phyloP scores from a whole-genome alignment of 768 basidiomycete species.

The Suillus ampliporus region DNA sequence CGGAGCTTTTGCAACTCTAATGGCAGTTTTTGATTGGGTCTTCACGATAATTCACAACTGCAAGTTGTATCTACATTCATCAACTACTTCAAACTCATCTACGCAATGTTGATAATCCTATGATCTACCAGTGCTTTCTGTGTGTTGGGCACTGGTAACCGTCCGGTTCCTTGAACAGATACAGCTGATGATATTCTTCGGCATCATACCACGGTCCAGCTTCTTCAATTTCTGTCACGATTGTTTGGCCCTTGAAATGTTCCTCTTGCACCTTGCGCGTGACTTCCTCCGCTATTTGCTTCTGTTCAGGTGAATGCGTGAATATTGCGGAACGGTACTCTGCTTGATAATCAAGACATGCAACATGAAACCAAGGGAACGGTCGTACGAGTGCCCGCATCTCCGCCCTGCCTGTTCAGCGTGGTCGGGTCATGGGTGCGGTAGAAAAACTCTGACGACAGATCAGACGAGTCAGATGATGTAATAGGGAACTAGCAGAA shows the following conservation, averaged over 20 bases:
- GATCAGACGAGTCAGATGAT: neutral
- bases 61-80: too few species aligned
- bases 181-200: constrained; percentile 85
- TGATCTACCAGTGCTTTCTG: constrained; percentile 75
- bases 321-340: constrained; percentile 97
- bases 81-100: neutral
- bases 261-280: constrained; percentile 85
- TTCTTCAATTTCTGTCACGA: constrained; percentile 76
- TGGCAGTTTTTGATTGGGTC: too few species aligned
- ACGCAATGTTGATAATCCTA: neutral
- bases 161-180: constrained; percentile 75
- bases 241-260: constrained; percentile 76
- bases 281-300: constrained; percentile 70
- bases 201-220: constrained; percentile 84
- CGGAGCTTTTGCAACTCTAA: too few species aligned
- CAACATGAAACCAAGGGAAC: neutral
- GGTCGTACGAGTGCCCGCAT: constrained; percentile 74
- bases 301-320: constrained; percentile 75
- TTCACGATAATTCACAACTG: too few species aligned
- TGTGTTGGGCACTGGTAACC: constrained; percentile 96
- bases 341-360: constrained; percentile 32
- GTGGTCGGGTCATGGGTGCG: constrained; percentile 94
- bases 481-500: neutral
- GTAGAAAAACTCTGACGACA: constrained; percentile 83
- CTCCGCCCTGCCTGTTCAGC: constrained; percentile 75